Percentiles rank a stretch among this genome's conserved stretches.
These are phyloP conservation scores for Acanthamoeba sp. DNA, from an alignment of 208 protist species.

Conservation along the genomic window DNA sequence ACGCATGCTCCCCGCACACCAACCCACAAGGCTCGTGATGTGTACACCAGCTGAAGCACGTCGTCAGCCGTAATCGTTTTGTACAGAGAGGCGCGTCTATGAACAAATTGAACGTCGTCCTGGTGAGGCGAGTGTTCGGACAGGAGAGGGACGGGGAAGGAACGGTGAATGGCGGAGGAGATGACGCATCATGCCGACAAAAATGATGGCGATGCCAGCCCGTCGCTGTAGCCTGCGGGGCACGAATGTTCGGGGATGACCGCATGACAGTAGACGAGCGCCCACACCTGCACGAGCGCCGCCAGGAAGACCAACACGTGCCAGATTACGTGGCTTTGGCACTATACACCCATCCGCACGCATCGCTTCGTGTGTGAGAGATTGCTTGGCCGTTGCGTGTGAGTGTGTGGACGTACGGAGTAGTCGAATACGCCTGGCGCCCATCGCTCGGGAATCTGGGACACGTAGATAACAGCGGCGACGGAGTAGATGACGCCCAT, in stretches of 20 bases:
- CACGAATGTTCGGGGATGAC: neutral
- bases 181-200: too few relatives aligned
- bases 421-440: conserved; percentile 37
- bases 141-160: too few relatives aligned
- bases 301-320: conserved; percentile 18
- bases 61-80: too few relatives aligned
- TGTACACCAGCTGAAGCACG: too few relatives aligned
- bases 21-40: too few relatives aligned
- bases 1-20: too few relatives aligned
- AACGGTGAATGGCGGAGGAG: too few relatives aligned
- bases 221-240: neutral
- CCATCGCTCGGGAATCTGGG: conserved; percentile 43
- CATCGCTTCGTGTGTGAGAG: neutral
- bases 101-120: too few relatives aligned
- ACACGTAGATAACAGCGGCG: conserved; percentile 19
- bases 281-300: conserved; percentile 13
- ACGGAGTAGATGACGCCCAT: conserved; percentile 64
- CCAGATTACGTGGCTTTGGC: conserved; percentile 46
- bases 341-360: neutral
- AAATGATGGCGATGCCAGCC: too few relatives aligned
- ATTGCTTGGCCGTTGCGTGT: neutral
- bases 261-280: neutral
- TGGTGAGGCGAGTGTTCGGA: too few relatives aligned
- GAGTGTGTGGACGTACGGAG: neutral
- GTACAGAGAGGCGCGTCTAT: too few relatives aligned